Evolutionary conservation across 2,329 filamentous ascomycete genomes (phyloP), one percentile per base, ranked within the genome.

Genomic region (Penicillium sp.): DNA sequence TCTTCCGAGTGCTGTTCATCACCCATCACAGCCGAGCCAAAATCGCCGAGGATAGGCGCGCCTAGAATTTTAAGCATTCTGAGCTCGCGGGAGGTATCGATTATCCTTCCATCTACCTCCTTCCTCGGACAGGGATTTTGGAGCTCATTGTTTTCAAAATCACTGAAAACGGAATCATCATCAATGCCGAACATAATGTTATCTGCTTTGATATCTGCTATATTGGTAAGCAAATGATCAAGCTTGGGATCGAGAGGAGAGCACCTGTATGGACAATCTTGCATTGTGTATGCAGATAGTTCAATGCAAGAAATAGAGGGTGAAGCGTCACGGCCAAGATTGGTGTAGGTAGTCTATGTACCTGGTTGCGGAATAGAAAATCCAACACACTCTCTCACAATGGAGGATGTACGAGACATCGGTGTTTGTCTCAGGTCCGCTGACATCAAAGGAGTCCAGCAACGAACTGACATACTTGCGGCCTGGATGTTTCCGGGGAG

Each of bases 1-100:
- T 58, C 51, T 62, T 62, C 66, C 1, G 15, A 37, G 52, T 79
- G 76, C 19, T 75, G 55, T 35, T 50, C 15, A 13, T 73, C 72
- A 6, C 77, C 77, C 0, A 23, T 0, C 12, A 80, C 68, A 9
- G 79, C 80, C 0, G 79, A 78, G 13, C 81, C 80, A 61, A 84
- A 80, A 60, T 84, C 81, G 57, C 81, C 81, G 7, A 83, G 69
- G 1, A 81, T 70, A 0, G 75, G 74, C 0, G 62, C 66, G 1
- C 76, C 75, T 29, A 59, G 54, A 4, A 6, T n/a, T 10, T 25
- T 43, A 0, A 75, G 74, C 50, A 73, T 67, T 57, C 61, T 54
- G 5, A 82, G 70, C 21, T 73, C 64, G 4, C 73, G 76, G 5
- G 78, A 82, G 0, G 66, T 19, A 55, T 82, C 82, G 5, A 82